A percentile compares a stretch with the other conserved stretches of the same genome.
phyloP scores from a whole-genome alignment of 805 yeast genomes.

The Nakazawaea ambrosiae region DNA sequence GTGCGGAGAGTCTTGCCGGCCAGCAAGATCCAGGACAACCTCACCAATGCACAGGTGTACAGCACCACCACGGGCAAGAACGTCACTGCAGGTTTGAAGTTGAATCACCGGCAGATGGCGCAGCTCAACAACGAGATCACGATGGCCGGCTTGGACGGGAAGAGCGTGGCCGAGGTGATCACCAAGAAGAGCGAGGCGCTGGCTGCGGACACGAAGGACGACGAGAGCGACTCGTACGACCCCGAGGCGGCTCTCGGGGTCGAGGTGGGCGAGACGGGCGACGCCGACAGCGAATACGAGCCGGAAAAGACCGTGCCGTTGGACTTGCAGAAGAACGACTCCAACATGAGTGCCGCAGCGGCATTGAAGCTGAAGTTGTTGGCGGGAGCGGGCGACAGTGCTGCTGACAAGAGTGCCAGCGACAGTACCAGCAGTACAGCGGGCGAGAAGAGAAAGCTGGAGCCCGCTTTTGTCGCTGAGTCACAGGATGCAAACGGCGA shows the following conservation, averaged over 20 bases:
- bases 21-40: constrained; percentile 11
- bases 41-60: constrained; percentile 10
- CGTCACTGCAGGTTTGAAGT: constrained; percentile 58
- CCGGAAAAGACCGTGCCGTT: constrained; percentile 12
- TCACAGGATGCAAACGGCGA: constrained; percentile 37
- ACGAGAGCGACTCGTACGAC: constrained; percentile 18
- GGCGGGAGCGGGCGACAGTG: constrained; percentile 13
- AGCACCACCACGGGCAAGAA: constrained; percentile 65
- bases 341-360: constrained; percentile 39
- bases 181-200: no score
- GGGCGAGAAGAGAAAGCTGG: constrained; percentile 15
- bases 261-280: constrained; percentile 22
- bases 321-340: constrained; percentile 27
- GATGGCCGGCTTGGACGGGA: constrained; percentile 65
- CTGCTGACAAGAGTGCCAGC: constrained; percentile 13
- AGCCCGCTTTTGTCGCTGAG: constrained; percentile 17
- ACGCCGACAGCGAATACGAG: constrained; percentile 18
- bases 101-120: constrained; percentile 67
- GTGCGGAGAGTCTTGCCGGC: constrained; percentile 28
- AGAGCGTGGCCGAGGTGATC: constrained; percentile 60
- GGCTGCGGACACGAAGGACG: constrained; percentile 14
- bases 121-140: constrained; percentile 54
- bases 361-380: constrained; percentile 29
- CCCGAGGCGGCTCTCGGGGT: no score
- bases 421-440: constrained; percentile 22